Conservation (phyloP, 257 asterid species). For the Solanum rostratum region DNA sequence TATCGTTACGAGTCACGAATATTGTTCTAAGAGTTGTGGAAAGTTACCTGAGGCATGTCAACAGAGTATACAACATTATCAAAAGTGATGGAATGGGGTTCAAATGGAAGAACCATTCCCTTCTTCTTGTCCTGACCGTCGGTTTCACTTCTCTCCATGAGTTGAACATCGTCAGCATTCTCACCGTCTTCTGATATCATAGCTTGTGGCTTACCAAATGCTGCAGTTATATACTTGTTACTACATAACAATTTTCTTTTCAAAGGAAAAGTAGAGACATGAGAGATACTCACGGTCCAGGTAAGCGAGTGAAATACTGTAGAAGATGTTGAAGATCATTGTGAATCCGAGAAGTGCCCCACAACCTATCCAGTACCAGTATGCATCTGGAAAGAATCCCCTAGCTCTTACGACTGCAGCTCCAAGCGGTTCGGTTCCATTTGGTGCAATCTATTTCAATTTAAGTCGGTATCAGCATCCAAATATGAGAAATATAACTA, state of each 20-base stretch:
- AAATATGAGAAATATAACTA: background rate
- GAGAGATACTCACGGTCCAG: conserved; percentile 33
- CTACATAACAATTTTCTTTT: background rate
- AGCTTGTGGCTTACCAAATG: conserved; percentile 47
- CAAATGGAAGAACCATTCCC: conserved; percentile 94
- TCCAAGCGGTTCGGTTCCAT: conserved; percentile 35
- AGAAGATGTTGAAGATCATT: conserved; percentile 27
- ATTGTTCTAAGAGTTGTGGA: no score
- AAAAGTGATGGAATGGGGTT: conserved; percentile 78
- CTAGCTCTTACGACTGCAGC: conserved; percentile 17
- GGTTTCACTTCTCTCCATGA: background rate
- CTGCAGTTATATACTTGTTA: conserved; percentile 18
- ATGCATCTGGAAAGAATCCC: conserved; percentile 41
- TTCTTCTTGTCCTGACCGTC: conserved; percentile 21
- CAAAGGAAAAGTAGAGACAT: background rate
- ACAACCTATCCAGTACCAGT: conserved; percentile 65
- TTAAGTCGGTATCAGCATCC: background rate
- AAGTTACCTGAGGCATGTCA: conserved; percentile 71
- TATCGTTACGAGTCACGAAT: background rate
- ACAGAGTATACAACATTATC: conserved; percentile 64
- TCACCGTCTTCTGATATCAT: conserved; percentile 29
- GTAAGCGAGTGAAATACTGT: conserved; percentile 22
- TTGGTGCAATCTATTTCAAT: background rate
- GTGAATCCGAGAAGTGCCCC: conserved; percentile 34
- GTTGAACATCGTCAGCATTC: conserved; percentile 1